These are phyloP conservation scores for Blastobotrys ciferrii DNA, from an alignment of 1,139 yeast species.

Conservation along the genomic window DNA sequence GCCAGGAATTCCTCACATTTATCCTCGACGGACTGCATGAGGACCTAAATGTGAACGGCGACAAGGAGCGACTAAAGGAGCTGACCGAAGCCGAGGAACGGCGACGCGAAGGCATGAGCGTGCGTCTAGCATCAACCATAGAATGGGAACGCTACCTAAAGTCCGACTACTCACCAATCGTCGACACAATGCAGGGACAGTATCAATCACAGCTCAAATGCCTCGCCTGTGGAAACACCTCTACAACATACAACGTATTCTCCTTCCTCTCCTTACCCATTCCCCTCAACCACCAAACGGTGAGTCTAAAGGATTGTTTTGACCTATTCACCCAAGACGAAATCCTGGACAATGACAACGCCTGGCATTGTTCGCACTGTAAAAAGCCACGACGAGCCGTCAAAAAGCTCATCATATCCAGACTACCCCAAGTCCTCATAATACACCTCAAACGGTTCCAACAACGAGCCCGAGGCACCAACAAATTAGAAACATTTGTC, in stretches of 20 bases:
- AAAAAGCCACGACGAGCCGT: slow-evolving; percentile 63
- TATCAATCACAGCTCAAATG: slow-evolving; percentile 79
- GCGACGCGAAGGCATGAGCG: slow-evolving; percentile 68
- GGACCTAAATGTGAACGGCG: slow-evolving; percentile 73
- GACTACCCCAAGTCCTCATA: slow-evolving; percentile 70
- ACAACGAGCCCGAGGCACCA: slow-evolving; percentile 36
- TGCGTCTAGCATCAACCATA: slow-evolving; percentile 82
- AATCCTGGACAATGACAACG: slow-evolving; percentile 72
- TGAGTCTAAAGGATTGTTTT: slow-evolving; percentile 62
- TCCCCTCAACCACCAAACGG: slow-evolving; percentile 43
- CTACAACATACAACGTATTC: slow-evolving; percentile 85
- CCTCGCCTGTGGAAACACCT: slow-evolving; percentile 68
- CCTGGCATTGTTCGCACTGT: slow-evolving; percentile 89
- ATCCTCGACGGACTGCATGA: slow-evolving; percentile 84
- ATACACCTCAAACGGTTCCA: slow-evolving; percentile 76
- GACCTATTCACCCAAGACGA: slow-evolving; percentile 67
- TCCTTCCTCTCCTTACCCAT: slow-evolving; percentile 74
- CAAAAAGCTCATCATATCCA: slow-evolving; percentile 64
- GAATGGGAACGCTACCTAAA: slow-evolving; percentile 94
- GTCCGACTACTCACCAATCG: slow-evolving; percentile 80
- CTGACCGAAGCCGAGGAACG: slow-evolving; percentile 75
- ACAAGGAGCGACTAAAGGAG: slow-evolving; percentile 50
- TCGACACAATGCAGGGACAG: slow-evolving; percentile 89
- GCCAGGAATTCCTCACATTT: slow-evolving; percentile 85
- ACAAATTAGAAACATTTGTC: slow-evolving; percentile 62